Evolutionary conservation across 2,329 filamentous ascomycete species (phyloP).

Genomic region (Cladosporium austrohemisphaericum): DNA sequence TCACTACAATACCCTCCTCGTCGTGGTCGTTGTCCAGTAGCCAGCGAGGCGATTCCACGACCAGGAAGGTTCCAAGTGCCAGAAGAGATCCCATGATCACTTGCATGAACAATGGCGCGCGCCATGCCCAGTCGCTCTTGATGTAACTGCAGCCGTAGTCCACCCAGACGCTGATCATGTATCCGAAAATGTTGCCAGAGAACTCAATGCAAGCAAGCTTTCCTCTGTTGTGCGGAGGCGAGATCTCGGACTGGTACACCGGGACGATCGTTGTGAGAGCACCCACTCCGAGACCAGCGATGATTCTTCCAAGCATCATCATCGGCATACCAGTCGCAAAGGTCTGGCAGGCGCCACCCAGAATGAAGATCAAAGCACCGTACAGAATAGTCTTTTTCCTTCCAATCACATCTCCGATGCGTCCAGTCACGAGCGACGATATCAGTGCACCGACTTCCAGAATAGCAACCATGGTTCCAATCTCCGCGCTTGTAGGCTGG

Average conservation of each 20-base stretch:
- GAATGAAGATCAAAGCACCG: constrained; percentile 80
- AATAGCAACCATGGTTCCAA: constrained; percentile 97
- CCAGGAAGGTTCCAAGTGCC: constrained; percentile 80
- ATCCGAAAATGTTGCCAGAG: constrained; percentile 93
- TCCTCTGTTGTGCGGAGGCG: constrained; percentile 90
- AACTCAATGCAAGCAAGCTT: constrained; percentile 98
- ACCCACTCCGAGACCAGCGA: constrained; percentile 50
- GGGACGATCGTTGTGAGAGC: constrained; percentile 51
- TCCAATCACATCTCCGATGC: constrained; percentile 87
- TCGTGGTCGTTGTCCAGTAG: constrained; percentile 96
- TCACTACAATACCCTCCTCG: constrained; percentile 96
- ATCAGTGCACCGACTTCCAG: constrained; percentile 91
- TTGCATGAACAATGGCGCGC: constrained; percentile 84
- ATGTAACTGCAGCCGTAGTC: constrained; percentile 97
- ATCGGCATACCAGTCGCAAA: constrained; percentile 78
- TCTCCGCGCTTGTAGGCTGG: constrained; percentile 77
- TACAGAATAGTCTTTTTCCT: constrained; percentile 87
- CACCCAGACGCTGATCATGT: constrained; percentile 95
- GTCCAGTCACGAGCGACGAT: constrained; percentile 79
- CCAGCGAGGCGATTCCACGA: constrained; percentile 97
- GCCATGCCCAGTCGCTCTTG: constrained; percentile 80
- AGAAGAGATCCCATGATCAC: constrained; percentile 89
- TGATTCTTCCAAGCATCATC: constrained; percentile 62
- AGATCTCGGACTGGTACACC: constrained; percentile 57
- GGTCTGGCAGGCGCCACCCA: constrained; percentile 81